A percentile compares a stretch with the other conserved stretches of the same genome.
Conservation (phyloP, 495 filamentous ascomycete species). For the Apiosordaria backusii region DNA sequence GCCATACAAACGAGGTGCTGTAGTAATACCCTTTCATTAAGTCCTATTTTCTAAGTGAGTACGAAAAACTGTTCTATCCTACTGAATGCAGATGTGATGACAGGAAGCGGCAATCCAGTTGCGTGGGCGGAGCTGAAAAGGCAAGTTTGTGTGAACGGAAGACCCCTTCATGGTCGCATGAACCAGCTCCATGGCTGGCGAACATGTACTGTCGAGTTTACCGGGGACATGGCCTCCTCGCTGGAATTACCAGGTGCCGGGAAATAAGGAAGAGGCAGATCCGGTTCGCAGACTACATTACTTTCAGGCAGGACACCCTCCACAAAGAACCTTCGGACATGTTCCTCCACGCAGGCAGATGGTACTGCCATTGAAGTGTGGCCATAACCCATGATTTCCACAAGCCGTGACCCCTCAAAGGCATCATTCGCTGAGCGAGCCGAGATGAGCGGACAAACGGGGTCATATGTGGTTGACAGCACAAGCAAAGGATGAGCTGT, state of each 20-base stretch:
- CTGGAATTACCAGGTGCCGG: background rate
- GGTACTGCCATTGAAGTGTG: conserved; percentile 43
- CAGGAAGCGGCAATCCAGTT: no score
- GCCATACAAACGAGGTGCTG: no score
- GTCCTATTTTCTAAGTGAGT: no score
- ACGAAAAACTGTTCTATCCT: no score
- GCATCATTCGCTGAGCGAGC: conserved; percentile 37
- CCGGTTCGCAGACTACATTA: background rate
- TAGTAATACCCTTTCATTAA: no score
- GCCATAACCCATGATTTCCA: conserved; percentile 45
- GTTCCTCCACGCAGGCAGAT: conserved; percentile 37
- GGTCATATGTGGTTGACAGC: conserved; percentile 44
- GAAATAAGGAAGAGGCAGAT: background rate
- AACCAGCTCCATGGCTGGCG: no score
- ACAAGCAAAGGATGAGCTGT: conserved; percentile 42
- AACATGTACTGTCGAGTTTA: background rate
- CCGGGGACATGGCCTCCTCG: background rate
- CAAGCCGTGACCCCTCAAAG: conserved; percentile 38
- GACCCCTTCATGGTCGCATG: no score
- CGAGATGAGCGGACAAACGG: conserved; percentile 42
- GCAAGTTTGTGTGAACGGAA: no score
- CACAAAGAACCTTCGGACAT: conserved; percentile 37
- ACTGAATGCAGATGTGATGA: no score
- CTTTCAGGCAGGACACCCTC: conserved; percentile 38
- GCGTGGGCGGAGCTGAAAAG: no score